Conservation (phyloP, 768 basidiomycete species). For the Chlorophyllum brunneum region DNA sequence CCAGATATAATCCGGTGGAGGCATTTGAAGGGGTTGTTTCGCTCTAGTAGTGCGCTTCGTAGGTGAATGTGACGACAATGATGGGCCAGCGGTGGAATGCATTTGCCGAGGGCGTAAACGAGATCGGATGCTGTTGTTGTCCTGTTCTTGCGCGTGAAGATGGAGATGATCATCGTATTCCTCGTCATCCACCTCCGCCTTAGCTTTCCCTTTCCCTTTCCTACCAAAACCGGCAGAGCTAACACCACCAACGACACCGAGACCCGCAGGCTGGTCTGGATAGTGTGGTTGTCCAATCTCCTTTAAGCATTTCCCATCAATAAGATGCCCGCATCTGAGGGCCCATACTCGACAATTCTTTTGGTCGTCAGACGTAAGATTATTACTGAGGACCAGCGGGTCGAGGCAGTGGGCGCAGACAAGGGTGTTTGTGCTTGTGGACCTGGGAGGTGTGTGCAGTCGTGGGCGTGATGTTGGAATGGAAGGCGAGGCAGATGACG, state of each 20-base stretch:
- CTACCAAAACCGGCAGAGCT: constrained; percentile 8
- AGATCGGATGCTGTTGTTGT: constrained; percentile 46
- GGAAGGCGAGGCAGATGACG: not conserved
- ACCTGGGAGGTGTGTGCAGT: constrained; percentile 4
- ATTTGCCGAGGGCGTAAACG: constrained; percentile 49
- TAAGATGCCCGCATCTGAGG: constrained; percentile 71
- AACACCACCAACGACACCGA: not conserved
- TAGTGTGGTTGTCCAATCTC: constrained; percentile 46
- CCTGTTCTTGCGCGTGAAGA: constrained; percentile 3
- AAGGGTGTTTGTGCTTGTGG: constrained; percentile 36
- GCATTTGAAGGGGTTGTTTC: constrained; percentile 16
- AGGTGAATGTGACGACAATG: constrained; percentile 6
- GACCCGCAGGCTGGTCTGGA: constrained; percentile 12
- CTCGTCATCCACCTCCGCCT: constrained; percentile 22
- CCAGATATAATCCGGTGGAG: constrained; percentile 45
- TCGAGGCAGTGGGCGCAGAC: constrained; percentile 68
- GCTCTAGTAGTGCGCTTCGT: constrained; percentile 3
- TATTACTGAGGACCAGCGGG: constrained; percentile 53
- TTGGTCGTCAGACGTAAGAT: constrained; percentile 42
- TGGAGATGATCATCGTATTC: not conserved
- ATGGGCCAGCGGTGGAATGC: constrained; percentile 11
- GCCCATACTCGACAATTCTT: constrained; percentile 58
- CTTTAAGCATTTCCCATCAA: constrained; percentile 73
- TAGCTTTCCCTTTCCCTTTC: constrained; percentile 47
- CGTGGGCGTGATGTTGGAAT: constrained; percentile 6